Evolutionary conservation across 1,284 basidiomycete genomes (phyloP).

Genomic region (Tranzscheliella williamsii): DNA sequence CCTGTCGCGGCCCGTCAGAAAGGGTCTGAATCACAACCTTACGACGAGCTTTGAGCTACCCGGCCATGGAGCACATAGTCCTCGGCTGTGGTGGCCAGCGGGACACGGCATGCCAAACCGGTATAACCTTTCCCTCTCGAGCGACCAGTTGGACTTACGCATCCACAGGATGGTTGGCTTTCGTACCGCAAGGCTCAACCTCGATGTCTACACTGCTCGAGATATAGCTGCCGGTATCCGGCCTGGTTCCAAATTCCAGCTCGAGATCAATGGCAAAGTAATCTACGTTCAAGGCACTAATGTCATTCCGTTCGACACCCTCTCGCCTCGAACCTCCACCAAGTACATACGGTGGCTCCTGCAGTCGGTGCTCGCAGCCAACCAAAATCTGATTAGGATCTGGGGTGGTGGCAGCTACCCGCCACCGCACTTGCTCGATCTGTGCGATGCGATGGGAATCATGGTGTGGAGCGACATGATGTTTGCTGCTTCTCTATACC

Average conservation of each 20-base stretch:
- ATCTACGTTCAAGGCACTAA: constrained; percentile 45
- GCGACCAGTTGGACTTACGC: constrained; percentile 9
- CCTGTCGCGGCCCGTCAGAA: constrained; percentile 6
- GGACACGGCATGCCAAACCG: constrained; percentile 32
- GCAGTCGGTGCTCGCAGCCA: constrained; percentile 15
- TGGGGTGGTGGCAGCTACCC: constrained; percentile 53
- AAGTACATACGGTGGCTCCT: constrained; percentile 35
- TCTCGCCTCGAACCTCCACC: constrained; percentile 16
- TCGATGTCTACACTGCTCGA: constrained; percentile 14
- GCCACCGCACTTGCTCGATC: constrained; percentile 65
- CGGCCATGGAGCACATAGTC: constrained; percentile 10
- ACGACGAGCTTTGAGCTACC: constrained; percentile 25
- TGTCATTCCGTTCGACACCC: constrained; percentile 35
- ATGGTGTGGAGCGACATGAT: constrained; percentile 71
- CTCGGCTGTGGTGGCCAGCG: constrained; percentile 47
- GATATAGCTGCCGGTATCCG: constrained; percentile 16
- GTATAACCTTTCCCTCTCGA: constrained; percentile 25
- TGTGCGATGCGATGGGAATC: constrained; percentile 70
- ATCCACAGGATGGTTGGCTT: constrained; percentile 34
- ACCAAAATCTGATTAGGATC: constrained; percentile 44
- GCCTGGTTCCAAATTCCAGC: constrained; percentile 38
- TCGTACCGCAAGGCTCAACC: constrained; percentile 42
- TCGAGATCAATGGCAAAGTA: constrained; percentile 36
- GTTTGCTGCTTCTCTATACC: constrained; percentile 65
- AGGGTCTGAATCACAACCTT: constrained; percentile 10